These are phyloP conservation scores for Penstemon davidsonii DNA, from an alignment of 257 asterid species.

Conservation along the genomic window DNA sequence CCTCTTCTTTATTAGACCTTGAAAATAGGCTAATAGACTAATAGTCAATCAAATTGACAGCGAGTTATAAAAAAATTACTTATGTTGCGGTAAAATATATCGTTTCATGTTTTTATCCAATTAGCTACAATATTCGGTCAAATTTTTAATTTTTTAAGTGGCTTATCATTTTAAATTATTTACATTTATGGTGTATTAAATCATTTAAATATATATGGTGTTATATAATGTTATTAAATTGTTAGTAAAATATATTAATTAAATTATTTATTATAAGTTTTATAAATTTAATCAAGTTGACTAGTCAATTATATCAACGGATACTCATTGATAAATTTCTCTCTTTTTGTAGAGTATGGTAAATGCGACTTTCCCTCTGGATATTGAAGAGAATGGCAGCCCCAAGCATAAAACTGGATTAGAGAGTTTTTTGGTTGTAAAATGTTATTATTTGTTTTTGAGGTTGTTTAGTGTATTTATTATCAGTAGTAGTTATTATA, in stretches of 20 bases:
- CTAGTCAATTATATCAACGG: no score
- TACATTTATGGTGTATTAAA: no score
- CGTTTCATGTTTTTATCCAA: no score
- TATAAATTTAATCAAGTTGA: no score
- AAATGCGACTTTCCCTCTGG: constrained; percentile 66
- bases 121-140: no score
- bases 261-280: no score
- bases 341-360: constrained; percentile 55
- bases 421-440: neutral
- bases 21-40: neutral
- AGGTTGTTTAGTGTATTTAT: neutral
- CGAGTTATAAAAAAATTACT: neutral
- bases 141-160: no score
- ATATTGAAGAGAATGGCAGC: constrained; percentile 33
- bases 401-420: neutral
- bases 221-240: no score
- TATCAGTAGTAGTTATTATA: neutral
- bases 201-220: no score
- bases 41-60: neutral
- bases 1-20: neutral
- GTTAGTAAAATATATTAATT: no score
- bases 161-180: no score
- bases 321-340: neutral
- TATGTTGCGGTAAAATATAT: no score
- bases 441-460: neutral